These are phyloP conservation scores for Venturia asperata DNA, from an alignment of 2,329 filamentous ascomycete genomes.

Conservation along the genomic window DNA sequence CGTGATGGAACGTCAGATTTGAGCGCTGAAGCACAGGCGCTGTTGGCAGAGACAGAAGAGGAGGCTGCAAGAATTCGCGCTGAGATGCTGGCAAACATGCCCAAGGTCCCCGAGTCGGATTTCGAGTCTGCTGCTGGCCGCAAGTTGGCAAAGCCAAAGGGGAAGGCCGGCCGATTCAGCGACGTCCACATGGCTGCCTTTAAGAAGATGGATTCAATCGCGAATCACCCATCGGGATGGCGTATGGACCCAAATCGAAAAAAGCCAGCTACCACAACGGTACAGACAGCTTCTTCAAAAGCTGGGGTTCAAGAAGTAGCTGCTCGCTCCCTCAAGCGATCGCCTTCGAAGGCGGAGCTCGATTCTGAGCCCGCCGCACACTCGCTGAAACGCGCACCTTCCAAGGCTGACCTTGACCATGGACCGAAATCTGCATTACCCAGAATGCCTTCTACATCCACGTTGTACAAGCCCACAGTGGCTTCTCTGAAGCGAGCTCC, in stretches of 20 bases:
- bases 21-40: conserved; percentile 52
- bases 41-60: conserved; percentile 61
- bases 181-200: conserved; percentile 81
- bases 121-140: conserved; percentile 46
- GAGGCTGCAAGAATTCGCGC: conserved; percentile 66
- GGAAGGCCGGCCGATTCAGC: conserved; percentile 72
- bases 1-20: conserved; percentile 49
- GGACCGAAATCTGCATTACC: not conserved
- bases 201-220: conserved; percentile 97
- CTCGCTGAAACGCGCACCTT: conserved; percentile 29
- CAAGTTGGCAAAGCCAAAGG: conserved; percentile 72
- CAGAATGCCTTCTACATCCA: not conserved
- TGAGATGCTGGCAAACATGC: conserved; percentile 54
- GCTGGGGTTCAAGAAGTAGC: conserved; percentile 41
- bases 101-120: conserved; percentile 30
- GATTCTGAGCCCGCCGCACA: conserved; percentile 48
- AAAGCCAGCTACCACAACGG: conserved; percentile 33
- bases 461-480: conserved; percentile 22
- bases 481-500: conserved; percentile 45
- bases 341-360: conserved; percentile 54
- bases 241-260: conserved; percentile 52
- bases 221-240: conserved; percentile 73
- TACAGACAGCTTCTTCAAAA: conserved; percentile 34
- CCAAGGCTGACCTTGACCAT: conserved; percentile 31
- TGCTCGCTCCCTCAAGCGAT: conserved; percentile 46